Evolutionary conservation across 2,329 filamentous ascomycete genomes (phyloP).

Genomic region (Ceratocystis destructans): DNA sequence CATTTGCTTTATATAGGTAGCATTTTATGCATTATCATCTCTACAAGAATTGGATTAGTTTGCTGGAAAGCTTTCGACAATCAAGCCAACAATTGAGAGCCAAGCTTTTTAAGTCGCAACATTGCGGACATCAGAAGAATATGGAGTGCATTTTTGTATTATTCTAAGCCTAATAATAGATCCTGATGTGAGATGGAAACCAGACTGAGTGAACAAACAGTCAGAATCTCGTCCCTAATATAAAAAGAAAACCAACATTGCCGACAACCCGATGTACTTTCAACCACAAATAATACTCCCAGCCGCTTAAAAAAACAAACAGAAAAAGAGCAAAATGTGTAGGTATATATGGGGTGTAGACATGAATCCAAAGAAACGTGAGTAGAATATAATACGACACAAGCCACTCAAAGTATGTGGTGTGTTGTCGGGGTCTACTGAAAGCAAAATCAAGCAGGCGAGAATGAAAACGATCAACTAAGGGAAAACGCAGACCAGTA

Average conservation of each 20-base stretch:
- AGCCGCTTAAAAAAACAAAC: neutral
- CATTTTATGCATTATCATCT: slow-evolving; percentile 4
- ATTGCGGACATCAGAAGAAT: neutral
- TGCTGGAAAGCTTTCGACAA: neutral
- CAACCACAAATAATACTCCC: neutral
- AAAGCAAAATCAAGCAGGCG: neutral
- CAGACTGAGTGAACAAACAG: neutral
- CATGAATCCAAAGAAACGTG: neutral
- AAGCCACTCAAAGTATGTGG: neutral
- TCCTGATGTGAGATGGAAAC: neutral
- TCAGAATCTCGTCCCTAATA: neutral
- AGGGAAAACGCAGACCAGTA: neutral
- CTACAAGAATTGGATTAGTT: neutral
- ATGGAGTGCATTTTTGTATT: neutral
- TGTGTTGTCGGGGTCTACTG: neutral
- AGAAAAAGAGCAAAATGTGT: neutral
- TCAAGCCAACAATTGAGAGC: neutral
- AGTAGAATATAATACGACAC: neutral
- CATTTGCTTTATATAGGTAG: slow-evolving; percentile 1
- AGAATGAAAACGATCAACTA: neutral
- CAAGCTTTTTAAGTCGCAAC: neutral
- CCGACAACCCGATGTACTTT: neutral
- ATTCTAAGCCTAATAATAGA: neutral
- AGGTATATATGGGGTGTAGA: neutral
- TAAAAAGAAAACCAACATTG: neutral